Percentiles rank a stretch among this genome's conserved stretches.
These are phyloP conservation scores for Mucor irregularis DNA, from an alignment of 371 early-diverging fungal genomes.

Conservation along the genomic window DNA sequence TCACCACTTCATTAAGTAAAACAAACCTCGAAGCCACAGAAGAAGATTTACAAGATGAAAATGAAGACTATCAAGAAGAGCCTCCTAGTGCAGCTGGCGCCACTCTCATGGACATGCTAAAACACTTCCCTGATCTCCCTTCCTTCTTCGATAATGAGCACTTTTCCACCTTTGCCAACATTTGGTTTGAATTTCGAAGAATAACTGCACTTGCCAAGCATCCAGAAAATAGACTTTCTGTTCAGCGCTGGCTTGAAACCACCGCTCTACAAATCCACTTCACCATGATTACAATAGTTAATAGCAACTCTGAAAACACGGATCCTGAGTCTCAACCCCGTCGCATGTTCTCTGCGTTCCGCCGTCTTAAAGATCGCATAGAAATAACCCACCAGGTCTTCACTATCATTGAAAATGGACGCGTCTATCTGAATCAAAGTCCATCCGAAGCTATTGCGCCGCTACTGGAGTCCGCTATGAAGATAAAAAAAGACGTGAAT, in stretches of 20 bases:
- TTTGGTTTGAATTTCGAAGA: conserved; percentile 33
- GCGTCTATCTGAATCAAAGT: conserved; percentile 9
- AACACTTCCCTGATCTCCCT: conserved; percentile 30
- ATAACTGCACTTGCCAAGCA: conserved; percentile 18
- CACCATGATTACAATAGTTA: conserved; percentile 1
- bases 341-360: conserved; percentile 25
- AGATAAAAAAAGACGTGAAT: not conserved
- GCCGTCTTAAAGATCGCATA: conserved; percentile 20
- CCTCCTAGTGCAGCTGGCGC: not conserved
- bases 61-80: not conserved
- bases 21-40: not conserved
- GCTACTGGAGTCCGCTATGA: not conserved
- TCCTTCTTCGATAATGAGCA: conserved; percentile 25
- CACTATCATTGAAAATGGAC: conserved; percentile 20
- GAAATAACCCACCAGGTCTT: conserved; percentile 20
- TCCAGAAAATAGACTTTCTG: conserved; percentile 1
- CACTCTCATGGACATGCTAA: conserved; percentile 13
- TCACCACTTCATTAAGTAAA: not conserved
- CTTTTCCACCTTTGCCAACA: conserved; percentile 21
- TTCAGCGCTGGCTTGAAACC: conserved; percentile 16
- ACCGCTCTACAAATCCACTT: conserved; percentile 14
- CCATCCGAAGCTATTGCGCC: conserved; percentile 13
- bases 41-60: not conserved
- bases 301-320: not conserved
- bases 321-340: conserved; percentile 7